Base-by-base conservation (phyloP, 2,329 filamentous ascomycete genomes). In the Immersiporthe knoxdaviesiana region DNA sequence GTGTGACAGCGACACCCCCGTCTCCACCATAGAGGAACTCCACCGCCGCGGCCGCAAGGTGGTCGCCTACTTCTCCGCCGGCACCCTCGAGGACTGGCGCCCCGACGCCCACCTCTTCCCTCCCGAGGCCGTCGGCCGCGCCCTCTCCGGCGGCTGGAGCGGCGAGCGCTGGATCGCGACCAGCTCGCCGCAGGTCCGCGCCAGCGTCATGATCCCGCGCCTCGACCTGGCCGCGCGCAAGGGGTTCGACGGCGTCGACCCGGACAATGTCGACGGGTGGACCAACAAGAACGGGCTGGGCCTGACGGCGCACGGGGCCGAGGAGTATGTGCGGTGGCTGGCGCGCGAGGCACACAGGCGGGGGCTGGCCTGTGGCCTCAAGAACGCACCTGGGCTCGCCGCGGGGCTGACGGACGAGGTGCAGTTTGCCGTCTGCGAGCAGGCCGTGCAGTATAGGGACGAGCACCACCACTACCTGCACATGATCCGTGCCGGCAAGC, bases 11-110 rank as follows among this genome's bases (percentile, higher is more conserved):
- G 69, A 71, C 69, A 72, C 68, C 27, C 63, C 66, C 47, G 27
- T 39, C 32, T 44, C 79, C 5, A 65, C 62, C 0, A 85, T 89
- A 59, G 70, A 77, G 1, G 74, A 76, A 2, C 78, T 89, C 12
- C 84, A 88, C 50, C 70, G 72, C 2, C 74, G 81, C 41, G 82
- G 81, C 16, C 83, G 84, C 72, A 87, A 84, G 68, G 86, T 88
- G 6, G 86, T 90, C 65, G 90, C 87, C 77, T 90, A 90, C 75
- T 90, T 90, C 77, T 87, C 84, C 14, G 87, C 85, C 0, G 88
- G 88, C 0, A 86, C 82, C n/a, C 88, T 83, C 70, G 88, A 90
- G 75, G 74, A 84, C 63, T 85, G 82, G 79, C 81, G 87, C 1
- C 77, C 81, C 1, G 87, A 90, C 73, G 78, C 79, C 0, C 68